Percentiles rank a stretch among this genome's conserved stretches.
These are phyloP conservation scores for Acer campestre DNA, from an alignment of 345 rosid genomes.

Conservation along the genomic window DNA sequence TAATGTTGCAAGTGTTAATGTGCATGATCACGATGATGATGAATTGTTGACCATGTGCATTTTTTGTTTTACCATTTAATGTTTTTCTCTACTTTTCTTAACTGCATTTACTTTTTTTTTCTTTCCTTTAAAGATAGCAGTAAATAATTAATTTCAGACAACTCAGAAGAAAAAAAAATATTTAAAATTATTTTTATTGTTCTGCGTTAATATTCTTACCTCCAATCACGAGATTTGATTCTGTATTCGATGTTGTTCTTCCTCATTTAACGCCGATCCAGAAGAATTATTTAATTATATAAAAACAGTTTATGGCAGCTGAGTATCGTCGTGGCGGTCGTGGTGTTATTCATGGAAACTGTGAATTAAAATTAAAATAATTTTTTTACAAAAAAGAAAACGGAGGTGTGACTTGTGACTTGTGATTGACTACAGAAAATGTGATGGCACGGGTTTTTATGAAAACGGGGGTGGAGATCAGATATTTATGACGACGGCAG, in stretches of 20 bases:
- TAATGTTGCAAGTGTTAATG: neutral
- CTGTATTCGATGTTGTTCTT: conserved; percentile 26
- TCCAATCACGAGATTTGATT: conserved; percentile 47
- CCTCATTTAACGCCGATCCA: conserved; percentile 22
- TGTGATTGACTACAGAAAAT: no score
- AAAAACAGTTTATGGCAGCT: no score
- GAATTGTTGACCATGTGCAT: conserved; percentile 15
- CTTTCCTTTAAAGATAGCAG: neutral
- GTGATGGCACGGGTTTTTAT: no score
- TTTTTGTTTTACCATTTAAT: conserved; percentile 5
- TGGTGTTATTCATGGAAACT: no score
- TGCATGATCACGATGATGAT: neutral
- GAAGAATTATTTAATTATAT: neutral
- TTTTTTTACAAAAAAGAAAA: no score
- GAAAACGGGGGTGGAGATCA: no score
- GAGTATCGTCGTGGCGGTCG: no score
- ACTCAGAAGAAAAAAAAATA: neutral
- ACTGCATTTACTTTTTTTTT: neutral
- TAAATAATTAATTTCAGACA: neutral
- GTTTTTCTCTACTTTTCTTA: neutral
- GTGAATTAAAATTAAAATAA: no score
- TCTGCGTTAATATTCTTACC: conserved; percentile 30
- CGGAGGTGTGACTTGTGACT: no score
- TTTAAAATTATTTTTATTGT: no score
- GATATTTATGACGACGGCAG: no score